Evolutionary conservation across 192 early-diverging fungal species (phyloP), one percentile per base, ranked within the genome.

Genomic region (Umbelopsis vinacea): DNA sequence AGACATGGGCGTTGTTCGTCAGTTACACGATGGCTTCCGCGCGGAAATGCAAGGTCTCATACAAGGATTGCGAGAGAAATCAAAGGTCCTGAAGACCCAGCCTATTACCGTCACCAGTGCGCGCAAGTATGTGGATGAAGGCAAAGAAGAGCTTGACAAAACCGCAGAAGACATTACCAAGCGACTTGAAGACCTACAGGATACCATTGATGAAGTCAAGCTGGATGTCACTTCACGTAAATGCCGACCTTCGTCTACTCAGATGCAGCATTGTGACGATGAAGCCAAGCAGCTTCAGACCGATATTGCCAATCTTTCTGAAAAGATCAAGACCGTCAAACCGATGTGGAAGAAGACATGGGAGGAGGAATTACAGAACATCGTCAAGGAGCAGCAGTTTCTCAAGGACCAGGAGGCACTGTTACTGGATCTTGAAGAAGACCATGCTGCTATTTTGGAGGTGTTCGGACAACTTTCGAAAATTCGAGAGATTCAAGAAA

Each of bases 301-400:
- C 2, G 88, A 85, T 19, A 79, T 87, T 10, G 46, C 71, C 4
- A 75, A 76, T 15, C 85, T 92, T 1, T 66, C 84, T 3, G 69
- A 78, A 12, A 84, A 85, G 48, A 85, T 94, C 23, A 81, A 89
- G 68, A 83, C 85, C 4, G 74, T 85, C 17, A 81, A 89, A 46
- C 80, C 88, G 10, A 83, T 82, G 24, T 93, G 91, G 92, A 93
- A 92, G 69, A 86, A 85, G 71, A 89, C 89, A 4, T 94, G 93
- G 93, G 92, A 93, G 73, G 86, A 85, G 6, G 91, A 94, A 74
- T 73, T 94, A 45, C 90, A 93, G 66, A 86, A 82, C 26, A 90
- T 94, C 46, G 81, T 94, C 14, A 82, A 87, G 57, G 93, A 94
- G 70, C 91, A 93, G 75, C 76, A 85, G 71, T 91, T 91, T 71